Evolutionary conservation across 1,139 yeast species (phyloP), one percentile per base, ranked within the genome.

Genomic region (Ashbya aceris): DNA sequence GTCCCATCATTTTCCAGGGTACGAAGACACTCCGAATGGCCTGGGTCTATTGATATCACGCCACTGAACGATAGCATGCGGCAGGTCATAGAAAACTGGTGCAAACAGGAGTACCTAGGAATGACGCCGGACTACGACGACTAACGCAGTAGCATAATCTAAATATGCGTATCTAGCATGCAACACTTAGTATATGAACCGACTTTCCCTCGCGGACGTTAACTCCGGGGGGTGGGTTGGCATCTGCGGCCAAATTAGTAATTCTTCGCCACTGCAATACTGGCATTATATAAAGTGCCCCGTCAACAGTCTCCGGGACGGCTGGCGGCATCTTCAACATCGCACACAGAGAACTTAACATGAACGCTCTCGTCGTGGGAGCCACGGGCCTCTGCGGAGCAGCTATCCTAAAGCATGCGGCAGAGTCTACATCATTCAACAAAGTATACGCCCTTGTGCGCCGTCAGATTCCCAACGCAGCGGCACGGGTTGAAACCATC

Each of bases 371-470:
- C 29, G 53, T 68, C 10, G 47, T 78, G 42, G 85, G 85, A 10
- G 70, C 83, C 28, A 78, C 84, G 1, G 85, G 85, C 6, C 62
- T 78, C 28, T 76, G 77, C 34, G 85, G 85, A 10, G 52, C 62
- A 23, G 67, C 64, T 12, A 63, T 77, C 38, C 61, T 77, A 40
- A 67, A 66, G 42, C 56, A 58, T 37, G 68, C 71, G 13, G 61
- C 61, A 40, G 42, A 54, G 9, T 59, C 71, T 2, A 43, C 60
- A 1, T 52, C 57, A 8, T 58, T 67, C 38, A 42, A 57, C 3
- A 56, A 64, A n/a, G 58, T 76, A 8, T 58, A 61, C 36, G 68
- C 83, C 4, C 54, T 78, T 2, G 58, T 75, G 13, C 69, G 83
- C 56, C 64, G 76, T 28, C 51, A 52, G 9, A 45, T 56, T 7